Evolutionary conservation across 805 yeast species (phyloP).

Genomic region (Pichia californica): DNA sequence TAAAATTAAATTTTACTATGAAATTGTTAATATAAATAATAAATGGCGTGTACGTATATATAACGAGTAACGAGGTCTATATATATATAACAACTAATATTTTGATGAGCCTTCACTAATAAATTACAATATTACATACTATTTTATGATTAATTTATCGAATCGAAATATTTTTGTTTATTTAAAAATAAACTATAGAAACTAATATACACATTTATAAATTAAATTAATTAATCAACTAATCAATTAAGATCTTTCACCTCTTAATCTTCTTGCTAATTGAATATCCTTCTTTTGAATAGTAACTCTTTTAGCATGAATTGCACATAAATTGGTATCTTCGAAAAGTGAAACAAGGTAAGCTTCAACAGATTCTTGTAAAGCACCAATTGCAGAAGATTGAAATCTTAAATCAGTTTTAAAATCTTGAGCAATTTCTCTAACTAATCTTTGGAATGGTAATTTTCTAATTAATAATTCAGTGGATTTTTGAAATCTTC

Average conservation of each 20-base stretch:
- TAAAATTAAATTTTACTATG: too few relatives aligned
- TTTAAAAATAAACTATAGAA: constrained; percentile 10
- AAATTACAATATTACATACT: too few relatives aligned
- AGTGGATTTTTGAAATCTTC: constrained; percentile 96
- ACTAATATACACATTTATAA: constrained; percentile 18
- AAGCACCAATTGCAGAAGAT: constrained; percentile 94
- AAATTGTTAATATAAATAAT: too few relatives aligned
- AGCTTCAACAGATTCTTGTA: constrained; percentile 98
- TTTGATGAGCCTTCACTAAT: too few relatives aligned
- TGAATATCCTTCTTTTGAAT: constrained; percentile 98
- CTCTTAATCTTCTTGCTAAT: constrained; percentile 96
- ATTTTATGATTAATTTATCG: too few relatives aligned
- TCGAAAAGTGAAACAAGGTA: constrained; percentile 93
- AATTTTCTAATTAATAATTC: constrained; percentile 91
- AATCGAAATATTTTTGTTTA: too few relatives aligned
- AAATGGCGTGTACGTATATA: too few relatives aligned
- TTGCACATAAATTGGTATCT: constrained; percentile 97
- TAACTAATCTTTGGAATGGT: constrained; percentile 94
- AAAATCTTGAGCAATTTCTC: constrained; percentile 94
- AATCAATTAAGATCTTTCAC: constrained; percentile 69
- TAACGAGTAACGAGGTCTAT: too few relatives aligned
- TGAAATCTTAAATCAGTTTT: constrained; percentile 93
- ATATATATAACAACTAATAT: too few relatives aligned
- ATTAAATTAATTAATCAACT: constrained; percentile 4
- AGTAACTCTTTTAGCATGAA: constrained; percentile 98